Percentiles rank a stretch among this genome's conserved stretches.
These are phyloP conservation scores for Euphorbia schlechtendalii DNA, from an alignment of 441 rosid genomes.

Conservation along the genomic window DNA sequence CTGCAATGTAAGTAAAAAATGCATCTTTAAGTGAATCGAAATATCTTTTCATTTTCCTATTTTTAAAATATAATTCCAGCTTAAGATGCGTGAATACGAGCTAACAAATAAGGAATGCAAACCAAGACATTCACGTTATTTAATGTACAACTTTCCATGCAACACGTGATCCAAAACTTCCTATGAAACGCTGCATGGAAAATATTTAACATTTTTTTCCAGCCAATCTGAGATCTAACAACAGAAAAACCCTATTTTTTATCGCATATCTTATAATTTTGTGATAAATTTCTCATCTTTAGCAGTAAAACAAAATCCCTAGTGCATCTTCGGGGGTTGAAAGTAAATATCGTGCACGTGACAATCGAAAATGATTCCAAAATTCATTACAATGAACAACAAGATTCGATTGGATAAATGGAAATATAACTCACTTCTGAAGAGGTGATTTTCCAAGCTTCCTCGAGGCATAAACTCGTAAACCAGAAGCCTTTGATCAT, in stretches of 20 bases:
- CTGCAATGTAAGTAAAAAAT: constrained; percentile 22
- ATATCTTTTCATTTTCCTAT: not conserved
- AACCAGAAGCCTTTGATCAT: constrained; percentile 73
- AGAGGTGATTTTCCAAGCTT: constrained; percentile 89
- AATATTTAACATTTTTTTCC: too few species aligned
- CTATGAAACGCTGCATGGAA: not conserved
- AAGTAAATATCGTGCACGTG: not conserved
- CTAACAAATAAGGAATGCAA: not conserved
- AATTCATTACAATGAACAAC: not conserved
- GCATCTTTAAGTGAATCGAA: too few species aligned
- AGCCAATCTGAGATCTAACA: too few species aligned
- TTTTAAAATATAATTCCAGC: not conserved
- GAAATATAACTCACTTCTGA: constrained; percentile 48
- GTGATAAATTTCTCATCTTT: not conserved
- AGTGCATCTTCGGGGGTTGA: not conserved
- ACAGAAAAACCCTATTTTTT: not conserved
- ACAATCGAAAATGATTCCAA: not conserved
- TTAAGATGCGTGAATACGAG: not conserved
- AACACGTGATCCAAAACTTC: not conserved
- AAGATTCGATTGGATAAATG: constrained; percentile 3
- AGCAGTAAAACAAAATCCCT: not conserved
- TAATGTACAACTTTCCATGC: not conserved
- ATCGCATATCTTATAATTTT: not conserved
- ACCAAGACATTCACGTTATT: too few species aligned
- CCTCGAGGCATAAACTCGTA: constrained; percentile 93